A percentile compares a stretch with the other conserved stretches of the same genome.
Conservation (phyloP, 768 basidiomycete species). For the Agaricus bisporus region DNA sequence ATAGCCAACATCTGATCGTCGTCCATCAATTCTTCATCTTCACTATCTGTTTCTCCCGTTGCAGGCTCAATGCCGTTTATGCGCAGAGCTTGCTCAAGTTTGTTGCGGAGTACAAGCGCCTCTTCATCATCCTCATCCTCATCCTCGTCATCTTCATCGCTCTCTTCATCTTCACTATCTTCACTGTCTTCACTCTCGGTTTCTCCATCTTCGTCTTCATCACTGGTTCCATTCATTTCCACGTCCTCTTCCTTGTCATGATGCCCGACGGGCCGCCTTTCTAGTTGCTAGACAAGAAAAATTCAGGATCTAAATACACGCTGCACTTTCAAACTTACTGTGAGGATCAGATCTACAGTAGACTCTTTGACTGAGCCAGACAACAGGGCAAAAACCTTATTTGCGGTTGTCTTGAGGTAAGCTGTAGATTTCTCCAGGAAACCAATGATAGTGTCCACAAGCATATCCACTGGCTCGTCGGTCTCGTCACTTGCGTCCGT, state of each 20-base stretch:
- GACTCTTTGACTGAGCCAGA: conserved; percentile 59
- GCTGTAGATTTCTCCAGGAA: conserved; percentile 79
- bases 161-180: conserved; percentile 26
- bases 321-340: conserved; percentile 42
- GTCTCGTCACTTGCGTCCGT: conserved; percentile 22
- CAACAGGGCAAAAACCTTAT: conserved; percentile 71
- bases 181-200: conserved; percentile 26
- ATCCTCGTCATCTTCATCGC: conserved; percentile 25
- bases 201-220: conserved; percentile 31
- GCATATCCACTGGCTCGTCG: conserved; percentile 65
- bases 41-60: conserved; percentile 50
- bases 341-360: conserved; percentile 75
- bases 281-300: conserved; percentile 63
- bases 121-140: conserved; percentile 38
- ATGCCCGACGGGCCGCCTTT: conserved; percentile 57
- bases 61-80: conserved; percentile 53
- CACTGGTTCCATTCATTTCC: conserved; percentile 27
- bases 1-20: conserved; percentile 99
- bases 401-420: conserved; percentile 75
- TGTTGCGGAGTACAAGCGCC: conserved; percentile 52
- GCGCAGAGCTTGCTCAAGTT: conserved; percentile 58
- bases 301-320: neutral
- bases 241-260: conserved; percentile 28
- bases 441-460: conserved; percentile 88
- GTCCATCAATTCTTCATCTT: conserved; percentile 75